phyloP scores from a whole-genome alignment of 441 rosid genomes.

The Gossypium aridum region DNA sequence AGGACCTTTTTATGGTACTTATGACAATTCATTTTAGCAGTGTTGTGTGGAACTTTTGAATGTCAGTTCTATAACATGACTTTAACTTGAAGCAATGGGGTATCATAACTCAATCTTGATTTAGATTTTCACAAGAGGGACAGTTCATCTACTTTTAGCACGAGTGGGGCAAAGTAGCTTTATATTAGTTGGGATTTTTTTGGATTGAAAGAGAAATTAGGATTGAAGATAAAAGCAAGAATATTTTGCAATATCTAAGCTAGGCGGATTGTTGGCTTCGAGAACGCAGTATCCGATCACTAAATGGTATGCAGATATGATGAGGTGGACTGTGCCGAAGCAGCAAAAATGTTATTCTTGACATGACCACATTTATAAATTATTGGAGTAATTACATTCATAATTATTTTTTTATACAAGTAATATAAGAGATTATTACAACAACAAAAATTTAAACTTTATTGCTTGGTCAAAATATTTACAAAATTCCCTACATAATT shows the following conservation, averaged over 20 bases:
- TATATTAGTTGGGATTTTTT: not conserved
- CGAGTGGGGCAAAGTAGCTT: not conserved
- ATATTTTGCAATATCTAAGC: not conserved
- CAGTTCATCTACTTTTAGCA: not conserved
- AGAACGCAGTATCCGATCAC: not conserved
- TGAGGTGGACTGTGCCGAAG: no score
- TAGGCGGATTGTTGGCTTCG: not conserved
- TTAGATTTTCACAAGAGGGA: not conserved
- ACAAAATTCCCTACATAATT: no score
- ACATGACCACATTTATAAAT: no score
- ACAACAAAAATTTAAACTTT: no score
- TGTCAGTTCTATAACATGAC: not conserved
- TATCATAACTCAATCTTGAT: not conserved
- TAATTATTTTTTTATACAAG: no score
- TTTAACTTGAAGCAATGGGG: not conserved
- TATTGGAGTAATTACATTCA: no score
- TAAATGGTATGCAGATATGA: not conserved
- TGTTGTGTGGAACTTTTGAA: no score
- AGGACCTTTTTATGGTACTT: not conserved
- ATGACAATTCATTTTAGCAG: not conserved
- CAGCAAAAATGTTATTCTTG: no score
- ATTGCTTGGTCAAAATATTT: no score
- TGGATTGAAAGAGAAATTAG: no score
- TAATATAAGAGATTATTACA: no score
- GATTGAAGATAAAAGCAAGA: not conserved